A percentile compares a stretch with the other conserved stretches of the same genome.
These are phyloP conservation scores for Thielaviopsis populi DNA, from an alignment of 2,329 filamentous ascomycete species.

Conservation along the genomic window DNA sequence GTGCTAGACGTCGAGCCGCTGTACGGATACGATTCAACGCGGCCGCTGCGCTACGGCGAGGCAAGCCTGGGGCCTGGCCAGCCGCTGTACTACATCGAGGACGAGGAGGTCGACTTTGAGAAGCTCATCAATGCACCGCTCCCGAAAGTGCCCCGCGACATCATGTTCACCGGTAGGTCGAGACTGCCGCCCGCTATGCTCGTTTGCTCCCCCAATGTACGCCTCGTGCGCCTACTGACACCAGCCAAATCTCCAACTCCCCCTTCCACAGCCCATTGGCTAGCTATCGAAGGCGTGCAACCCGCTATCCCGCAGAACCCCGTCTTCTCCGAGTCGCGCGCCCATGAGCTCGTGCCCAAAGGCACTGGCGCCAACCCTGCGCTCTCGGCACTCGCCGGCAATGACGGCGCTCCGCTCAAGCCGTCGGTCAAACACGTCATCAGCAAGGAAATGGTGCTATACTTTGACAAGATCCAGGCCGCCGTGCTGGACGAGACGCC, in stretches of 20 bases:
- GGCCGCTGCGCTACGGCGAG: constrained; percentile 81
- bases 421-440: constrained; percentile 91
- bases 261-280: constrained; percentile 62
- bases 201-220: not conserved
- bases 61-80: constrained; percentile 87
- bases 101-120: constrained; percentile 97
- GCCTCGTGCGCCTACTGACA: not conserved
- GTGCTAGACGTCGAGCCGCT: constrained; percentile 86
- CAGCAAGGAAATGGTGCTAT: constrained; percentile 87
- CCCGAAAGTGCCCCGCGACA: constrained; percentile 85
- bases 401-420: constrained; percentile 43
- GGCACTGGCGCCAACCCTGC: constrained; percentile 74
- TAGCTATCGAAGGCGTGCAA: constrained; percentile 93
- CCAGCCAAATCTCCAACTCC: constrained; percentile 18
- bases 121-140: constrained; percentile 94
- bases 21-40: constrained; percentile 88
- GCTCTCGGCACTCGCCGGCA: constrained; percentile 53
- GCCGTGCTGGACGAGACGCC: constrained; percentile 79
- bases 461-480: constrained; percentile 88
- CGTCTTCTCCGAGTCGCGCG: constrained; percentile 65
- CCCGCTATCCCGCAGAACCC: constrained; percentile 95
- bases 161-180: constrained; percentile 67
- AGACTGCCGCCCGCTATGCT: not conserved
- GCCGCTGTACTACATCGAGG: constrained; percentile 91
- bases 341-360: constrained; percentile 77